Conservation (phyloP, 805 yeast genomes). For the Clavispora carvajalis region DNA sequence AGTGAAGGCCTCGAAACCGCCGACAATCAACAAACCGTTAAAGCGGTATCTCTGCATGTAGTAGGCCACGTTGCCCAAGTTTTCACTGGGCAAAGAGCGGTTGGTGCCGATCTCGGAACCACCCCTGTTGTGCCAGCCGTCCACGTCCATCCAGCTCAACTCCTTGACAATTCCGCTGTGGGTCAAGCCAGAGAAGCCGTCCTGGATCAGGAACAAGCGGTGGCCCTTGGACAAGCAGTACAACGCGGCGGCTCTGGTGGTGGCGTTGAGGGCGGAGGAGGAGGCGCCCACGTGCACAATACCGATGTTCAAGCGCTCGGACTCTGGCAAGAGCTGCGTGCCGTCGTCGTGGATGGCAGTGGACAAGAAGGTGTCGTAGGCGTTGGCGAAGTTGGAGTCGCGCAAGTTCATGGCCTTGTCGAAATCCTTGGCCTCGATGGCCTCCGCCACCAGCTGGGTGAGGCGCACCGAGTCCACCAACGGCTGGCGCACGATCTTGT, state of each 20-base stretch:
- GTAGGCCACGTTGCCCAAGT: slow-evolving; percentile 86
- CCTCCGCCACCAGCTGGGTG: slow-evolving; percentile 86
- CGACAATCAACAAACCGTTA: slow-evolving; percentile 86
- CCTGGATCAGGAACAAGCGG: slow-evolving; percentile 62
- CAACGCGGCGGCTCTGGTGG: slow-evolving; percentile 69
- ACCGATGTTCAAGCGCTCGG: slow-evolving; percentile 57
- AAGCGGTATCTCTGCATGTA: slow-evolving; percentile 83
- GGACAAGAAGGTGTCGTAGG: slow-evolving; percentile 40
- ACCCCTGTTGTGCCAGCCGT: slow-evolving; percentile 69
- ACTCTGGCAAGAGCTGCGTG: slow-evolving; percentile 44
- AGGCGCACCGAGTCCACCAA: slow-evolving; percentile 84
- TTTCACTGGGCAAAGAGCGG: slow-evolving; percentile 59
- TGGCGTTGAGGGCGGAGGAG: slow-evolving; percentile 72
- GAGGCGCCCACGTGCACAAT: slow-evolving; percentile 78
- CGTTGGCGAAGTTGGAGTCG: slow-evolving; percentile 81
- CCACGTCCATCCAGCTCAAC: slow-evolving; percentile 63
- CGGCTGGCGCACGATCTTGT: slow-evolving; percentile 78
- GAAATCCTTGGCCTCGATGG: slow-evolving; percentile 75
- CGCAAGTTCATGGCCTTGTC: slow-evolving; percentile 82
- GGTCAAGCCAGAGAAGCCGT: slow-evolving; percentile 70
- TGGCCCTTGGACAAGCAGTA: slow-evolving; percentile 76
- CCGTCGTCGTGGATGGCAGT: slow-evolving; percentile 64
- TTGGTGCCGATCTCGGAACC: slow-evolving; percentile 84
- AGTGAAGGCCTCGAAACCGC: slow-evolving; percentile 96
- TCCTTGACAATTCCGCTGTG: slow-evolving; percentile 56